These are phyloP conservation scores for Sugiyamaella novakii DNA, from an alignment of 1,139 yeast genomes.

Conservation along the genomic window DNA sequence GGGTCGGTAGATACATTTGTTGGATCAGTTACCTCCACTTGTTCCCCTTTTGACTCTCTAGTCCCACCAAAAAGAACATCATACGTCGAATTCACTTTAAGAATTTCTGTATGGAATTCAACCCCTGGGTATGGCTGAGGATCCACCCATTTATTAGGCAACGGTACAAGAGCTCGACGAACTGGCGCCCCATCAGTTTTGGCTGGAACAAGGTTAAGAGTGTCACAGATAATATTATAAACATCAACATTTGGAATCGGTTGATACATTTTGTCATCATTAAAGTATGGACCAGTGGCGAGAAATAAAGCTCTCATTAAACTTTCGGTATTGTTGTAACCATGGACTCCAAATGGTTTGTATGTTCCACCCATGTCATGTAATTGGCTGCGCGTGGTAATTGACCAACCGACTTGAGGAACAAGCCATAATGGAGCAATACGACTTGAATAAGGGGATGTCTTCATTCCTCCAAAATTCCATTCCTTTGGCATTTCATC, in stretches of 20 bases:
- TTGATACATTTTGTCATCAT: conserved; percentile 44
- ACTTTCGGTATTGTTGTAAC: conserved; percentile 74
- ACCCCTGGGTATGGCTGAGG: conserved; percentile 58
- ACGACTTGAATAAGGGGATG: conserved; percentile 54
- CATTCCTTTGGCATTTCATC: conserved; percentile 67
- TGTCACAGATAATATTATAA: conserved; percentile 72
- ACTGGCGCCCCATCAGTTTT: conserved; percentile 59
- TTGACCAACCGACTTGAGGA: conserved; percentile 77
- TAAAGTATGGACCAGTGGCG: conserved; percentile 80
- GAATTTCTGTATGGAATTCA: conserved; percentile 44
- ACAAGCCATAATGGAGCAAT: conserved; percentile 85
- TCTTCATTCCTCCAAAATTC: conserved; percentile 61
- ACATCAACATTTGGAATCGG: conserved; percentile 77
- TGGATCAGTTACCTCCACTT: conserved; percentile 1
- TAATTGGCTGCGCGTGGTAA: conserved; percentile 66
- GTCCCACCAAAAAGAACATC: conserved; percentile 32
- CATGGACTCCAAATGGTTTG: conserved; percentile 77
- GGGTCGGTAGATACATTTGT: not conserved
- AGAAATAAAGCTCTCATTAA: conserved; percentile 82
- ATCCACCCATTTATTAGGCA: conserved; percentile 61
- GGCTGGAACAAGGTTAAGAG: conserved; percentile 59
- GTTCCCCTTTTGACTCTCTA: not conserved
- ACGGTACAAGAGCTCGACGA: conserved; percentile 30
- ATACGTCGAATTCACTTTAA: conserved; percentile 40
- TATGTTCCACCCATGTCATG: conserved; percentile 50